Conservation (phyloP, 1,284 basidiomycete genomes). For the Testicularia cyperi region DNA sequence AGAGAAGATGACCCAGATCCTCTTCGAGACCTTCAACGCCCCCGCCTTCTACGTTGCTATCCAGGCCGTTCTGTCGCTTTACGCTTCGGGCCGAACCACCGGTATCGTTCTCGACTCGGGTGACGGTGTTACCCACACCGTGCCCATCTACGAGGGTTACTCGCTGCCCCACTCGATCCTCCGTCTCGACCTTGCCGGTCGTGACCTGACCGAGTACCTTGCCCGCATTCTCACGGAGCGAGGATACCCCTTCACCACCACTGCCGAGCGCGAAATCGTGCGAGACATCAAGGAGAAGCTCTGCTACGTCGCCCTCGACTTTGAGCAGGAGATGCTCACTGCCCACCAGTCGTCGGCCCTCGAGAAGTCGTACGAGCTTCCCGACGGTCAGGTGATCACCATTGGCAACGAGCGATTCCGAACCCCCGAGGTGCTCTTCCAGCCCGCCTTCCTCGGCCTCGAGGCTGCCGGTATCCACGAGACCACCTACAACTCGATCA, state of each 20-base stretch:
- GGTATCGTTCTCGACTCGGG: constrained; percentile 93
- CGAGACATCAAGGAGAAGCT: constrained; percentile 98
- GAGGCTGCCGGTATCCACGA: constrained; percentile 94
- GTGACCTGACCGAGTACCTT: constrained; percentile 86
- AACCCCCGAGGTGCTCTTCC: constrained; percentile 94
- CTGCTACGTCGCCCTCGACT: constrained; percentile 94
- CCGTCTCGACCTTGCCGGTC: constrained; percentile 90
- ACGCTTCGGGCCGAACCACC: constrained; percentile 86
- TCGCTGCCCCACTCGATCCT: constrained; percentile 90
- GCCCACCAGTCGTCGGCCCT: constrained; percentile 86
- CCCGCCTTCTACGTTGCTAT: constrained; percentile 92
- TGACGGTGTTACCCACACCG: constrained; percentile 90
- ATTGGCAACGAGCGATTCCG: constrained; percentile 97
- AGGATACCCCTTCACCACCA: constrained; percentile 89
- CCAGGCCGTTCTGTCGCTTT: constrained; percentile 87
- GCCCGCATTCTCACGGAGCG: constrained; percentile 92
- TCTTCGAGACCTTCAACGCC: constrained; percentile 95
- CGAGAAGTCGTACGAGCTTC: constrained; percentile 94
- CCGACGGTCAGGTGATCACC: constrained; percentile 94
- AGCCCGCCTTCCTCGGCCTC: constrained; percentile 87
- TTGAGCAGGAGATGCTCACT: constrained; percentile 92
- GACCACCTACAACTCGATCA: constrained; percentile 86
- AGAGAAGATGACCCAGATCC: constrained; percentile 96
- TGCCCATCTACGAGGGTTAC: constrained; percentile 95
- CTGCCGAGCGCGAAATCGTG: constrained; percentile 92